phyloP scores from a whole-genome alignment of 2,329 filamentous ascomycete species.

The Colletotrichum abscissum region DNA sequence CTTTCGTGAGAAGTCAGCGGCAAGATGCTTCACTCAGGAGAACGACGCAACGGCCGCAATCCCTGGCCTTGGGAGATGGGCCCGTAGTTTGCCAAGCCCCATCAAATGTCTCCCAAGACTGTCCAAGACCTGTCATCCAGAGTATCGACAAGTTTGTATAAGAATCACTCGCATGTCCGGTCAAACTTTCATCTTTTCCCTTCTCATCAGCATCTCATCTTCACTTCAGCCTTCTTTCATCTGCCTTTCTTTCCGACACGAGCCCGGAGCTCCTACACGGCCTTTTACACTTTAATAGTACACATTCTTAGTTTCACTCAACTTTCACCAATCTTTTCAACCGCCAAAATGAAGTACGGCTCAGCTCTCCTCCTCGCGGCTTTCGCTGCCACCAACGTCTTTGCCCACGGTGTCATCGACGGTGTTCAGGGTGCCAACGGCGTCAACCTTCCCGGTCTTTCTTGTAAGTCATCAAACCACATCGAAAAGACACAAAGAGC shows the following conservation, averaged over 20 bases:
- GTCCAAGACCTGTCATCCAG: conserved; percentile 32
- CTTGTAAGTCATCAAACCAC: conserved; percentile 7
- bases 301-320: conserved; percentile 3
- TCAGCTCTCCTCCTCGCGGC: conserved; percentile 52
- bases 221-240: conserved; percentile 28
- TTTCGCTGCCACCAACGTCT: conserved; percentile 53
- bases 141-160: conserved; percentile 30
- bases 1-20: conserved; percentile 23
- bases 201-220: conserved; percentile 31
- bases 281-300: conserved; percentile 6
- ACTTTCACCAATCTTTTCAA: conserved; percentile 28
- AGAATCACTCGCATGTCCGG: conserved; percentile 26
- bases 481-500: neutral
- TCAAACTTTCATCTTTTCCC: neutral
- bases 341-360: conserved; percentile 34
- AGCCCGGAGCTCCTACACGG: conserved; percentile 33
- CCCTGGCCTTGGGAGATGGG: conserved; percentile 16
- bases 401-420: conserved; percentile 69
- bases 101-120: conserved; percentile 27
- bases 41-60: neutral
- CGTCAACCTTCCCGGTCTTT: conserved; percentile 70
- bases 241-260: conserved; percentile 33
- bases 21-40: conserved; percentile 21
- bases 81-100: conserved; percentile 28
- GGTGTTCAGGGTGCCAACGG: conserved; percentile 68